Percentiles rank a stretch among this genome's conserved stretches.
phyloP scores from a whole-genome alignment of 2,329 filamentous ascomycete genomes.

The Fusarium luffae region DNA sequence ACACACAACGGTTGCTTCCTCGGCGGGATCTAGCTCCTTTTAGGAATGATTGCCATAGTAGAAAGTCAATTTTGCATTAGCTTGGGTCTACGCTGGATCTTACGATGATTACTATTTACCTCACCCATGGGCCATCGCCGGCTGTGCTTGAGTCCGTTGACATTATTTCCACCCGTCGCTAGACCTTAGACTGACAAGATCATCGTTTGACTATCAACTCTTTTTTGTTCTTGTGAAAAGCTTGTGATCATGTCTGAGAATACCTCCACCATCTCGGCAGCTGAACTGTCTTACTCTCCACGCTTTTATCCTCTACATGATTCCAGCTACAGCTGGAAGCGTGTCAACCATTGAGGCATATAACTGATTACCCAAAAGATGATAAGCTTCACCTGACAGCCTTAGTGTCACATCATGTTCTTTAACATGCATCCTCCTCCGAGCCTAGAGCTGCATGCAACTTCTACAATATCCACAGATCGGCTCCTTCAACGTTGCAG shows the following conservation, averaged over 20 bases:
- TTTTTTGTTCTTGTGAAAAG: background rate
- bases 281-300: background rate
- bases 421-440: background rate
- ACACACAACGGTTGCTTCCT: background rate
- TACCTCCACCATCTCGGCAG: background rate
- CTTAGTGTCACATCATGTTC: background rate
- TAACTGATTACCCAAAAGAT: background rate
- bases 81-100: background rate
- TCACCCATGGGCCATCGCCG: background rate
- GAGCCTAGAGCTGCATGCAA: background rate
- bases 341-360: background rate
- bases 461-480: background rate
- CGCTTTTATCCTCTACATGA: background rate
- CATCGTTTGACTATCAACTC: background rate
- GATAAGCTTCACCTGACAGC: slow-evolving; percentile 1
- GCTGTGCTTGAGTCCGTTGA: background rate
- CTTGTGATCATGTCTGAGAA: background rate
- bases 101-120: slow-evolving; percentile 1
- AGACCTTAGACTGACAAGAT: background rate
- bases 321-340: too few relatives aligned
- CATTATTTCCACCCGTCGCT: background rate
- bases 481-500: background rate
- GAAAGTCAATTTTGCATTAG: background rate
- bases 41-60: background rate
- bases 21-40: background rate